These are phyloP conservation scores for Penicillium freii DNA, from an alignment of 2,329 filamentous ascomycete genomes.

Conservation along the genomic window DNA sequence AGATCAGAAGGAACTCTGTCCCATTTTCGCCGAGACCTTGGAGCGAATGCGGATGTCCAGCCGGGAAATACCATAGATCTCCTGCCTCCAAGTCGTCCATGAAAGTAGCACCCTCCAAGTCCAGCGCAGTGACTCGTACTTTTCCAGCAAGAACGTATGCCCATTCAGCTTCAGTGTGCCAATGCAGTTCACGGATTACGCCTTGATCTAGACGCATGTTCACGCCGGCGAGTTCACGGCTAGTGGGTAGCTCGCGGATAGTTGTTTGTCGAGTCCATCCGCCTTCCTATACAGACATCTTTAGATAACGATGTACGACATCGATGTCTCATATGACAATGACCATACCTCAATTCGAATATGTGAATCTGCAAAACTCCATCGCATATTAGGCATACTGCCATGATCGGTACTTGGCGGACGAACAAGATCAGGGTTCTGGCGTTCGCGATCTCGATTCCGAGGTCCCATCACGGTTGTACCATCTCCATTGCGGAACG, in stretches of 20 bases:
- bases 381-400: slow-evolving; percentile 68
- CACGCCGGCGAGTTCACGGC: slow-evolving; percentile 69
- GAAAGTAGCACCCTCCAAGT: slow-evolving; percentile 71
- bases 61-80: slow-evolving; percentile 76
- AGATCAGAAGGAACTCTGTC: slow-evolving; percentile 61
- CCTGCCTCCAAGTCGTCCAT: slow-evolving; percentile 72
- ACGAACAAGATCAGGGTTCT: slow-evolving; percentile 69
- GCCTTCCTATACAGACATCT: slow-evolving; percentile 55
- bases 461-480: slow-evolving; percentile 67
- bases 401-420: slow-evolving; percentile 73
- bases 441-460: slow-evolving; percentile 64
- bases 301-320: too few relatives aligned
- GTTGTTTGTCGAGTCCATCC: slow-evolving; percentile 73
- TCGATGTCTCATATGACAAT: neutral
- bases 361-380: slow-evolving; percentile 67
- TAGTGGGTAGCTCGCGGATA: slow-evolving; percentile 35
- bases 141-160: slow-evolving; percentile 69
- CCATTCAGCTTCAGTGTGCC: slow-evolving; percentile 80
- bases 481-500: slow-evolving; percentile 63
- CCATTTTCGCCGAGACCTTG: slow-evolving; percentile 66
- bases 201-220: slow-evolving; percentile 75
- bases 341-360: slow-evolving; percentile 59
- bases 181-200: slow-evolving; percentile 74
- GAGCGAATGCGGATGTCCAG: slow-evolving; percentile 70
- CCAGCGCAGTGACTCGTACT: slow-evolving; percentile 69